Base-by-base conservation (phyloP, 2,329 filamentous ascomycete genomes). In the Pseudocercospora crystallina region DNA sequence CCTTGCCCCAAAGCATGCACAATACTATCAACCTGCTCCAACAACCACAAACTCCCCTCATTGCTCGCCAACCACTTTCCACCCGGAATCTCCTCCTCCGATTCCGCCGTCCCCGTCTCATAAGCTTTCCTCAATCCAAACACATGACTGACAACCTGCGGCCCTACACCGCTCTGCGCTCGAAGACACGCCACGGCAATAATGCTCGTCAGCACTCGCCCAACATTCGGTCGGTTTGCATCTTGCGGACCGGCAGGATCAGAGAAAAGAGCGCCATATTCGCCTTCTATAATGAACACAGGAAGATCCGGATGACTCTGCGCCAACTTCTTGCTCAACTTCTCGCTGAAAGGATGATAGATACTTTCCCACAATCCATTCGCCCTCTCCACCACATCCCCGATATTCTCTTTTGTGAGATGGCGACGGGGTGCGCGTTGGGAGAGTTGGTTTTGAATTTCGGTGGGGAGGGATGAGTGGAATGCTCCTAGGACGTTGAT, bases 401-500 rank as follows among this genome's bases (percentile, higher is more conserved):
- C 69, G 39, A 90, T 71, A 48, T 57, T 63, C 15, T 44, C 61
- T 0, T 73, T 61, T 0, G 73, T 78, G 1, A 80, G 73, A 2
- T 67, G 59, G 38, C 58, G 41, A 30, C 65, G 59, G 3, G 66
- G 59, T 38, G 60, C 50, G 8, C 66, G 63, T 26, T 61, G 43
- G 9, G 51, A 47, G 7, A 92, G 77, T 4, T 69, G 64, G 1
- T 74, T 65, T 2, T 75, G 67, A 4, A 90, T 73, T 5, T 78
- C 70, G 0, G 72, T 52, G 0, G 87, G 84, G 0, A 94, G 80
- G 26, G 76, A 73, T 34, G 78, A 75, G 61, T 80, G 77, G 75
- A 91, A 90, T 17, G 83, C 83, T 62, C 84, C 85, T 2, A 95
- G 83, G 62, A 81, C 85, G 77, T 94, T 94, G 74, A 94, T 94